Conservation (phyloP, 139 green algal genomes). For the Pleodorina starrii region DNA sequence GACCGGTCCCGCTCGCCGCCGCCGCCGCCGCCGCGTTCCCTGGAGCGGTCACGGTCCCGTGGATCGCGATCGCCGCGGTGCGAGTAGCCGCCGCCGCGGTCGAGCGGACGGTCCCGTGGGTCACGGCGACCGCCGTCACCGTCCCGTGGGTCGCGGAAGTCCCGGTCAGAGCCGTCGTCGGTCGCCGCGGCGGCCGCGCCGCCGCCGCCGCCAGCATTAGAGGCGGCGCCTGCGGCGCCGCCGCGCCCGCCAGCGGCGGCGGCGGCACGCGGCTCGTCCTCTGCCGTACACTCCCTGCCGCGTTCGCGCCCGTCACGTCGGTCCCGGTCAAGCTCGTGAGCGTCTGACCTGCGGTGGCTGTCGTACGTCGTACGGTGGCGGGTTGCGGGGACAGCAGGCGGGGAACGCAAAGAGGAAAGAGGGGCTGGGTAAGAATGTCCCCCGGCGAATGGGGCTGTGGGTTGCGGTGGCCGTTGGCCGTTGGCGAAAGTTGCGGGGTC, state of each 20-base stretch:
- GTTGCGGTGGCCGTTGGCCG: no score
- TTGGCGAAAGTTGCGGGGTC: no score
- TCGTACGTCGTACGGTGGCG: no score
- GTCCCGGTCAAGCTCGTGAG: not conserved
- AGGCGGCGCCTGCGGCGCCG: not conserved
- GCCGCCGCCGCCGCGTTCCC: not conserved
- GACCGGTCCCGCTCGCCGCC: not conserved
- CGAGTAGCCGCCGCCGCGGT: not conserved
- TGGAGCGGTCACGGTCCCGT: not conserved
- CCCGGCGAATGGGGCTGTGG: no score
- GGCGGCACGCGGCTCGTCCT: not conserved
- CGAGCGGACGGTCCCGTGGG: not conserved
- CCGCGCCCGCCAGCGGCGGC: not conserved
- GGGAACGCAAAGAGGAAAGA: no score
- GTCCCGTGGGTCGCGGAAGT: not conserved
- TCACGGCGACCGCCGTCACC: not conserved
- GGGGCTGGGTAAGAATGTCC: no score
- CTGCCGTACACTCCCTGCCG: not conserved
- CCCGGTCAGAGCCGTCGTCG: conserved; percentile 1
- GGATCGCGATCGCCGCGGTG: not conserved
- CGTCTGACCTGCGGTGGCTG: not conserved
- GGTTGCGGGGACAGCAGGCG: no score
- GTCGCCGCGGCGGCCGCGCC: not conserved
- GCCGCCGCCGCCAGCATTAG: not conserved
- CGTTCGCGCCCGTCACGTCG: not conserved